Base-by-base conservation (phyloP, 164 flowering plant genomes). In the Chloranthus sessilifolius region DNA sequence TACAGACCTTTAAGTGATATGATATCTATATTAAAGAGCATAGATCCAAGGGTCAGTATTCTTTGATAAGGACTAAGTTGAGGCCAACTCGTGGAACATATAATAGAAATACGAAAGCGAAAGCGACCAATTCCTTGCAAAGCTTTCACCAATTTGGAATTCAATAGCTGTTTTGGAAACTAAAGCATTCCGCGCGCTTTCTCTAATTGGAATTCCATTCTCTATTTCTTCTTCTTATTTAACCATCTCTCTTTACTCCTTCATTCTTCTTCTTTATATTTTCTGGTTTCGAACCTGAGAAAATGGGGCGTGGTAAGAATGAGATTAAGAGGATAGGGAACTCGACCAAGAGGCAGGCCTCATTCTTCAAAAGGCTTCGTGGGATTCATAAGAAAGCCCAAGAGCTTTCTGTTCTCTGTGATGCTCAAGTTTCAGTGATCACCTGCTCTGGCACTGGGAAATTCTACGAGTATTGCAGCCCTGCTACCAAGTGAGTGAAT, bases 241-340 rank as follows among this genome's bases (percentile, higher is more conserved):
- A 28, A n/a, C 3, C 23, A 35, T 15, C 37, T 35, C 27, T 1
- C 21, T n/a, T n/a, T n/a, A n/a, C n/a, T n/a, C n/a, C n/a, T n/a
- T n/a, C n/a, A n/a, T n/a, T n/a, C n/a, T n/a, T n/a, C n/a, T n/a
- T n/a, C n/a, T n/a, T n/a, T n/a, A n/a, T n/a, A n/a, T n/a, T n/a
- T n/a, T n/a, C n/a, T n/a, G 19, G 8, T 26, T 4, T 25, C 5
- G 39, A 33, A 22, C 10, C n/a, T 33, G 22, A n/a, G 14, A 47
- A 59, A 10, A 79, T 77, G 92, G 92, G 85, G 23, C 64, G 92
- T 29, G 92, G 88, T 8, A 81, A 76, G 77, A 77, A 77, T 7
- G 83, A 84, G 76, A 81, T 81, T 44, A 79, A 65, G 80, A 70
- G 37, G 54, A 81, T 81, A 7, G 88, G 77, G 60, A 79, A 83